These are phyloP conservation scores for Parachaetomium inaequale DNA, from an alignment of 495 filamentous ascomycete genomes.

Conservation along the genomic window DNA sequence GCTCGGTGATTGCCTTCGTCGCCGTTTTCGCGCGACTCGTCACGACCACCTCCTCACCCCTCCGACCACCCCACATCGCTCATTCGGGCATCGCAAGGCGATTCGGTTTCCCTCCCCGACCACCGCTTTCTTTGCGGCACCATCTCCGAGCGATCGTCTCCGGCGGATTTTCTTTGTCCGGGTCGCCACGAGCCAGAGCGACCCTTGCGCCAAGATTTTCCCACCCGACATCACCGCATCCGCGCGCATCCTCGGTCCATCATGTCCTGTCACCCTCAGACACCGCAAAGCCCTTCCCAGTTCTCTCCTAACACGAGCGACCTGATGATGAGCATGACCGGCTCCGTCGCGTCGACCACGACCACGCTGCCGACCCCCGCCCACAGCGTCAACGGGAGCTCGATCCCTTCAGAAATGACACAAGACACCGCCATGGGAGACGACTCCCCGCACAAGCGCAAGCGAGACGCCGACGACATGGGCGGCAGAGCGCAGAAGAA, in stretches of 20 bases:
- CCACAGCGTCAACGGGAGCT: conserved; percentile 56
- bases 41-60: conserved; percentile 34
- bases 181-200: conserved; percentile 20
- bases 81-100: conserved; percentile 13
- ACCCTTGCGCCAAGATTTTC: conserved; percentile 23
- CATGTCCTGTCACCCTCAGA: conserved; percentile 57
- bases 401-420: conserved; percentile 39
- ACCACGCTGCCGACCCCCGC: conserved; percentile 50
- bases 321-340: conserved; percentile 42
- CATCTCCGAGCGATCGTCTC: neutral
- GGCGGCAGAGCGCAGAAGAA: conserved; percentile 54
- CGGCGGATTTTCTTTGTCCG: conserved; percentile 20
- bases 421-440: conserved; percentile 42
- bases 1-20: conserved; percentile 26
- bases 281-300: conserved; percentile 57
- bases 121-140: conserved; percentile 9
- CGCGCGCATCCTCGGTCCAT: conserved; percentile 31
- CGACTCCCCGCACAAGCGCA: conserved; percentile 51
- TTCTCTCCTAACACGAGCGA: conserved; percentile 47
- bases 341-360: conserved; percentile 43
- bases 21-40: conserved; percentile 43
- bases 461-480: conserved; percentile 46
- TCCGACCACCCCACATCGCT: conserved; percentile 30
- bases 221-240: conserved; percentile 5
- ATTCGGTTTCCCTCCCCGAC: neutral